Evolutionary conservation across 352 stramenopile genomes (phyloP).

Genomic region (Pythium plurisporium): DNA sequence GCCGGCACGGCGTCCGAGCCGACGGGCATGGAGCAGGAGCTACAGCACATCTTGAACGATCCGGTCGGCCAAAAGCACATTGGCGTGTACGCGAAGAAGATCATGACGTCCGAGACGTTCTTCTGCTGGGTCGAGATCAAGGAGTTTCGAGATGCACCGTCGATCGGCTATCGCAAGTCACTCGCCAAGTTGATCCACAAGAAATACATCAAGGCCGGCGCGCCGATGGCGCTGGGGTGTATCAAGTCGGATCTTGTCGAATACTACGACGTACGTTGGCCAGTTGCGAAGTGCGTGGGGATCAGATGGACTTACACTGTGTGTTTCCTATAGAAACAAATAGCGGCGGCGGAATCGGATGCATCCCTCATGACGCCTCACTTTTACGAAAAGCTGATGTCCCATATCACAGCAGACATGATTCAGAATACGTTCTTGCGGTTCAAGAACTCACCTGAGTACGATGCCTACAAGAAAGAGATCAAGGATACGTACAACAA

Average conservation of each 20-base stretch:
- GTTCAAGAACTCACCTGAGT: conserved; percentile 69
- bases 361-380: conserved; percentile 41
- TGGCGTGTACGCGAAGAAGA: conserved; percentile 75
- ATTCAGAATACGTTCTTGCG: conserved; percentile 78
- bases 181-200: conserved; percentile 82
- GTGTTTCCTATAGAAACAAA: conserved; percentile 43
- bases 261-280: conserved; percentile 54
- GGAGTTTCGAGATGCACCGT: conserved; percentile 70
- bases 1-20: conserved; percentile 34
- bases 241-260: conserved; percentile 70
- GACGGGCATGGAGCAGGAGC: conserved; percentile 65
- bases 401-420: conserved; percentile 69
- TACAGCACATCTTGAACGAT: conserved; percentile 67
- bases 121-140: conserved; percentile 87
- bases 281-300: no score
- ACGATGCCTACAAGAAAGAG: conserved; percentile 68
- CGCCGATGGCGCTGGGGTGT: conserved; percentile 67
- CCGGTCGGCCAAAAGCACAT: conserved; percentile 82
- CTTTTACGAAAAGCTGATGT: conserved; percentile 69
- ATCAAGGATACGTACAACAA: conserved; percentile 87
- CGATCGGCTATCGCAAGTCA: conserved; percentile 58
- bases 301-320: not conserved
- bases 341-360: conserved; percentile 44
- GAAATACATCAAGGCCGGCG: conserved; percentile 78
- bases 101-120: conserved; percentile 77